Evolutionary conservation across 768 basidiomycete genomes (phyloP).

Genomic region (Kwoniella sp.): DNA sequence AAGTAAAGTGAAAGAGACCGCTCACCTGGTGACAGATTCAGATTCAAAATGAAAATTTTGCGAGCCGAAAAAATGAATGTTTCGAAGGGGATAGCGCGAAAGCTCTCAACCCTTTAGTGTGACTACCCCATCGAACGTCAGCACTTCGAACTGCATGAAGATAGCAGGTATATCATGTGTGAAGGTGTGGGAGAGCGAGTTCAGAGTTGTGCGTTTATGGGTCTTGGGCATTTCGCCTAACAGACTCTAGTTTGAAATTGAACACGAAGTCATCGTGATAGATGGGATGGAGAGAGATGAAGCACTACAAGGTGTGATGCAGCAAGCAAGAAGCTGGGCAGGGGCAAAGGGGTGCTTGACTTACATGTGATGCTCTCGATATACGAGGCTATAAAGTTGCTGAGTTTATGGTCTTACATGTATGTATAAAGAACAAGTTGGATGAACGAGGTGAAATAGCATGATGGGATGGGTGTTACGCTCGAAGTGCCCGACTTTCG

Average conservation of each 20-base stretch:
- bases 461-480: no score
- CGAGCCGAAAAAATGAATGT: not conserved
- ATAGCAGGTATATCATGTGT: not conserved
- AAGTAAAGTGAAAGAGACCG: not conserved
- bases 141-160: not conserved
- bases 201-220: constrained; percentile 55
- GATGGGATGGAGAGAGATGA: constrained; percentile 11
- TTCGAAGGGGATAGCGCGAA: constrained; percentile 22
- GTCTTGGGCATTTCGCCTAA: constrained; percentile 54
- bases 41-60: not conserved
- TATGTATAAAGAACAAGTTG: not conserved
- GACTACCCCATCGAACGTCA: constrained; percentile 10
- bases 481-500: no score
- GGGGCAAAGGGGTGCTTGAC: constrained; percentile 7
- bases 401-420: not conserved
- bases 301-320: not conserved
- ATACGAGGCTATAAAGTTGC: constrained; percentile 11
- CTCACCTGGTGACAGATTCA: constrained; percentile 12
- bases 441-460: constrained; percentile 8
- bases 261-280: constrained; percentile 51
- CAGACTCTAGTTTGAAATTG: constrained; percentile 56
- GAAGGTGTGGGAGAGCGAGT: constrained; percentile 2
- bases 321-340: not conserved
- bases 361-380: constrained; percentile 6
- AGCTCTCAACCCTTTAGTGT: constrained; percentile 24